phyloP scores from a whole-genome alignment of 2,329 filamentous ascomycete species.

The Pseudogymnoascus sp. region DNA sequence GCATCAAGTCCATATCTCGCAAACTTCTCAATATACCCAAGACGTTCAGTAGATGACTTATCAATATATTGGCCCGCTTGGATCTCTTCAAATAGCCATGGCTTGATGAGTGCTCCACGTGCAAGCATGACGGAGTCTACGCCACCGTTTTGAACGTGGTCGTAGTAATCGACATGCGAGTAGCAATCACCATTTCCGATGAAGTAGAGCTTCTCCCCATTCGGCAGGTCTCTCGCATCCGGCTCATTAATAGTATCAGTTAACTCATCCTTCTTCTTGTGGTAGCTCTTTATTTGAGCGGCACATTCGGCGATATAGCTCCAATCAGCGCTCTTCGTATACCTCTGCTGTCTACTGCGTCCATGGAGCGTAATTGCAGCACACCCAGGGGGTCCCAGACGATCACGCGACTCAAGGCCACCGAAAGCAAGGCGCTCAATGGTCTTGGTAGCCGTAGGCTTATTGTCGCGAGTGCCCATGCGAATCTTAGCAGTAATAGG shows the following conservation, averaged over 20 bases:
- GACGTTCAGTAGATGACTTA: constrained; percentile 81
- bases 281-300: constrained; percentile 72
- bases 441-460: constrained; percentile 71
- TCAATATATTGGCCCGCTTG: constrained; percentile 86
- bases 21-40: constrained; percentile 82
- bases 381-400: constrained; percentile 70
- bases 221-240: constrained; percentile 65
- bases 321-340: constrained; percentile 91
- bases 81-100: constrained; percentile 98
- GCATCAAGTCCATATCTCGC: constrained; percentile 82
- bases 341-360: constrained; percentile 86
- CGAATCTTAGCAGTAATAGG: constrained; percentile 94
- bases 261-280: constrained; percentile 54
- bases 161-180: constrained; percentile 80
- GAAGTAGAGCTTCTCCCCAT: constrained; percentile 70
- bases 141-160: constrained; percentile 64
- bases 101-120: constrained; percentile 93
- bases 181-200: constrained; percentile 95
- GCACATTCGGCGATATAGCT: constrained; percentile 86
- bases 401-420: constrained; percentile 59
- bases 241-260: constrained; percentile 72
- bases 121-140: constrained; percentile 96
- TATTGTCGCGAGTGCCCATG: constrained; percentile 74
- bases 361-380: constrained; percentile 96
- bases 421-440: constrained; percentile 79